Evolutionary conservation across 352 stramenopile species (phyloP), one percentile per base, ranked within the genome.

Genomic region (Phytophthora megakarya): DNA sequence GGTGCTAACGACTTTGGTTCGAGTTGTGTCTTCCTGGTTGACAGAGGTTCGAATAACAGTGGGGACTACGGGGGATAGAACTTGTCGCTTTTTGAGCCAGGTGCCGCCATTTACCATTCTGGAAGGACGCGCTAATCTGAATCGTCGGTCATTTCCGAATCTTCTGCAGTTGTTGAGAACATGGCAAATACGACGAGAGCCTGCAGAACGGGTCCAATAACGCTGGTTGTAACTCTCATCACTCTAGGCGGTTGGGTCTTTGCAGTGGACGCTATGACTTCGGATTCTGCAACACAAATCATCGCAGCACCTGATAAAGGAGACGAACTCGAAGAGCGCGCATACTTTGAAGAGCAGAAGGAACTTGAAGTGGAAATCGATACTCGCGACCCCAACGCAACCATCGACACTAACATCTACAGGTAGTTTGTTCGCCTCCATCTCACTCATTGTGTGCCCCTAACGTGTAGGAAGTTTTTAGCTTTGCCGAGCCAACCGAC

Each of bases 381-480:
- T 26, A 75, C 50, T 3, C 75, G 75, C 6, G 72, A 87, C 35
- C 58, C 53, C 7, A 74, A 72, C 28, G 53, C 53, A 19, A 75
- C 73, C 18, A 90, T 93, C 52, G 60, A 88, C 63, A 88, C 79
- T 42, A 80, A 93, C 55, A 55, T 80, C 21, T 93, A 92, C 74
- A 89, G 70, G 78, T 89, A 16, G 46, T 19, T 19, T 59, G 2
- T 45, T 47, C 12, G 18, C 8, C 16, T 32, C 19, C 9, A 25
- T 35, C 8, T 40, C 25, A 3, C 3, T 30, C 8, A 21, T 51
- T 30, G 7, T 10, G 18, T 46, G 9, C 35, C 5, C 33, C 18
- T 21, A 7, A 46, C 40, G 9, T 37, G 30, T 13, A 8, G 42
- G 8, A n/a, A n/a, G n/a, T n/a, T 2, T 39, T 16, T 39, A 91